phyloP scores from a whole-genome alignment of 1,284 basidiomycete genomes.

The Acaromyces ingoldii region DNA sequence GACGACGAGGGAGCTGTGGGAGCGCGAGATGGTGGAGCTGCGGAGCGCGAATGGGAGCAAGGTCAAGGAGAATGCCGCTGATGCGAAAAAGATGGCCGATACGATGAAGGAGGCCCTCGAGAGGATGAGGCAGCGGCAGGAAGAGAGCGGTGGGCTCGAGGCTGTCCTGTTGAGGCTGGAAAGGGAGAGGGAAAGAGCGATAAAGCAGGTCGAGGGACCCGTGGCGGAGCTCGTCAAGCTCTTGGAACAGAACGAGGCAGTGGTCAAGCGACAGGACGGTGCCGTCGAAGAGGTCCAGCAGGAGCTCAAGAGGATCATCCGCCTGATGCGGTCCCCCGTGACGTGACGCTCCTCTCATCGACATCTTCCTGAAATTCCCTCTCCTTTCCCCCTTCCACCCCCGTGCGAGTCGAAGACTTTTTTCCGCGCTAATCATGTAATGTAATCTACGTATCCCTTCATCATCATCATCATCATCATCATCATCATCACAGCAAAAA shows the following conservation, averaged over 20 bases:
- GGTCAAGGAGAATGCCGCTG: slow-evolving; percentile 9
- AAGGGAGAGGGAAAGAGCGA: slow-evolving; percentile 2
- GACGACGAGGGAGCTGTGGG: slow-evolving; percentile 16
- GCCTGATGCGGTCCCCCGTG: slow-evolving; percentile 3
- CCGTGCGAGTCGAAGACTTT: not conserved
- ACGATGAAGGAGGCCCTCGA: slow-evolving; percentile 16
- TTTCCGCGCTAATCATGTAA: not conserved
- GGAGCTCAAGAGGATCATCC: slow-evolving; percentile 6
- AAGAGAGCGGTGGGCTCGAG: slow-evolving; percentile 1
- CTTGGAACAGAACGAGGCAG: slow-evolving; percentile 7
- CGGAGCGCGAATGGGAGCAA: slow-evolving; percentile 1
- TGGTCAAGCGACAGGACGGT: slow-evolving; percentile 8
- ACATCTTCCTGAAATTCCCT: no score
- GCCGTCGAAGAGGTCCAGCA: slow-evolving; percentile 5
- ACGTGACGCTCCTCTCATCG: not conserved
- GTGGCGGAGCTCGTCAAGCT: slow-evolving; percentile 8
- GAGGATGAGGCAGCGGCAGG: slow-evolving; percentile 4
- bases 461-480: no score
- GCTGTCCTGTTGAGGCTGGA: slow-evolving; percentile 12
- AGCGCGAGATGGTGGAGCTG: slow-evolving; percentile 23
- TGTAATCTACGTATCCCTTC: not conserved
- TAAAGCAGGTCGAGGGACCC: not conserved
- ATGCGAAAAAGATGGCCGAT: slow-evolving; percentile 12
- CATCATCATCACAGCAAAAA: no score
- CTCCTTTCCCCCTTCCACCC: not conserved